Evolutionary conservation across 2,329 filamentous ascomycete genomes (phyloP).

Genomic region (Pestalotiopsis sp.): DNA sequence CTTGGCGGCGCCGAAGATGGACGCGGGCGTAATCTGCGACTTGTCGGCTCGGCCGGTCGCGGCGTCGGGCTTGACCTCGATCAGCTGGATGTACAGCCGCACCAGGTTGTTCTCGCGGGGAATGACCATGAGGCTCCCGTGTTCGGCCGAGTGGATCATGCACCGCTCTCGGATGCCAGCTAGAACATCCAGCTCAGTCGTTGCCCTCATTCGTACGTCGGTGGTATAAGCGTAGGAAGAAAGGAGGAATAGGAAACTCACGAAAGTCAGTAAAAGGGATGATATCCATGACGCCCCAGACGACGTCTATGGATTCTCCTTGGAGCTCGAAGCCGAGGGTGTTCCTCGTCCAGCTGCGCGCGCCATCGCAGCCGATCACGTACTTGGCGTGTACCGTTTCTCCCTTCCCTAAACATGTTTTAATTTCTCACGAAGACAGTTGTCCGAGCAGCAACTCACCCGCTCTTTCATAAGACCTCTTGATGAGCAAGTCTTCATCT

Average conservation of each 20-base stretch:
- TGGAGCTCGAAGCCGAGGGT: constrained; percentile 45
- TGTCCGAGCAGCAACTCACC: background rate
- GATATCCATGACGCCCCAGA: constrained; percentile 45
- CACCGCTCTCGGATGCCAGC: constrained; percentile 56
- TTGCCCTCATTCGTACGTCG: too few species aligned
- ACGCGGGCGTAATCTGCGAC: constrained; percentile 58
- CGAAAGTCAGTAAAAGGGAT: constrained; percentile 46
- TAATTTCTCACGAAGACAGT: constrained; percentile 3
- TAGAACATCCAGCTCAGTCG: too few species aligned
- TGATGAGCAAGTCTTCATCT: constrained; percentile 57
- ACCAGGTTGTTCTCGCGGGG: constrained; percentile 62
- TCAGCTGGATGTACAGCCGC: constrained; percentile 60
- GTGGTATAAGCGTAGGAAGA: too few species aligned
- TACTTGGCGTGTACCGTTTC: constrained; percentile 36
- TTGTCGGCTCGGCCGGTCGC: constrained; percentile 43
- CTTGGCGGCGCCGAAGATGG: constrained; percentile 59
- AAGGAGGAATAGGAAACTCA: too few species aligned
- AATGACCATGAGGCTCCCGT: constrained; percentile 60
- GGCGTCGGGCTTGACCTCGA: constrained; percentile 27
- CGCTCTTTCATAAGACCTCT: constrained; percentile 22
- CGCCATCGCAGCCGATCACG: constrained; percentile 27
- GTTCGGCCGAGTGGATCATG: constrained; percentile 51
- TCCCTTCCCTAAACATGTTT: constrained; percentile 22
- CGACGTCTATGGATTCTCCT: constrained; percentile 52
- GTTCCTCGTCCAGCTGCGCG: constrained; percentile 26